Percentiles rank a stretch among this genome's conserved stretches.
Evolutionary conservation across 345 rosid genomes (phyloP).

Genomic region (Heritiera littoralis): DNA sequence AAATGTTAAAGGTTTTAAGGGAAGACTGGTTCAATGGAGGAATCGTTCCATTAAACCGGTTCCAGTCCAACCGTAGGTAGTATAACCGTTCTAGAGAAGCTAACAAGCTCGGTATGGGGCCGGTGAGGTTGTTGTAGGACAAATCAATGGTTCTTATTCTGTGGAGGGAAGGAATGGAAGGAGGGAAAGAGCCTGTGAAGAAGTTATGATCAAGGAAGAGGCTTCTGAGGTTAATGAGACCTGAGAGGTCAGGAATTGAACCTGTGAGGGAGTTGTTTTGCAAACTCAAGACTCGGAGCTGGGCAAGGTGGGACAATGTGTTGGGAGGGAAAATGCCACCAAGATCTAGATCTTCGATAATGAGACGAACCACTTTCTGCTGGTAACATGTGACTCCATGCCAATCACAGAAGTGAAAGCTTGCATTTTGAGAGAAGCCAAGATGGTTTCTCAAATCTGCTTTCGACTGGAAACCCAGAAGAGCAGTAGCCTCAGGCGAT

Average conservation of each 20-base stretch:
- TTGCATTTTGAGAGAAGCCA: slow-evolving; percentile 37
- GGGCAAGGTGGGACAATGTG: slow-evolving; percentile 64
- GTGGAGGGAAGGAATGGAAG: slow-evolving; percentile 56
- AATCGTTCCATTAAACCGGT: slow-evolving; percentile 60
- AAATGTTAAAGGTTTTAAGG: slow-evolving; percentile 63
- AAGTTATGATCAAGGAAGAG: slow-evolving; percentile 69
- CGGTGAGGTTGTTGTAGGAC: slow-evolving; percentile 62
- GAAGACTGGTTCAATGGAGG: slow-evolving; percentile 80
- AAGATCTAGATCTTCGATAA: slow-evolving; percentile 54
- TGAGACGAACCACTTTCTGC: slow-evolving; percentile 56
- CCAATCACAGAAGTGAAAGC: slow-evolving; percentile 61
- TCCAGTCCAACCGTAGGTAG: slow-evolving; percentile 62
- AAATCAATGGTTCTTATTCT: slow-evolving; percentile 66
- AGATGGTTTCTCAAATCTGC: slow-evolving; percentile 60
- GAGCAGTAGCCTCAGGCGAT: slow-evolving; percentile 54
- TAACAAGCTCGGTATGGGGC: slow-evolving; percentile 51
- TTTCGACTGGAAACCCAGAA: slow-evolving; percentile 64
- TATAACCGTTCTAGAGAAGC: slow-evolving; percentile 42
- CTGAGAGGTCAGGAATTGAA: slow-evolving; percentile 71
- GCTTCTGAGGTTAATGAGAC: slow-evolving; percentile 64
- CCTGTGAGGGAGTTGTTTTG: slow-evolving; percentile 82
- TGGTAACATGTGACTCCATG: slow-evolving; percentile 62
- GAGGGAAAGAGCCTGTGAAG: slow-evolving; percentile 74
- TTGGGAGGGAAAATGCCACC: slow-evolving; percentile 59
- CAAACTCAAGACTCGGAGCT: slow-evolving; percentile 90